Conservation (phyloP, 2,329 filamentous ascomycete species). For the Aspergillus sp. region DNA sequence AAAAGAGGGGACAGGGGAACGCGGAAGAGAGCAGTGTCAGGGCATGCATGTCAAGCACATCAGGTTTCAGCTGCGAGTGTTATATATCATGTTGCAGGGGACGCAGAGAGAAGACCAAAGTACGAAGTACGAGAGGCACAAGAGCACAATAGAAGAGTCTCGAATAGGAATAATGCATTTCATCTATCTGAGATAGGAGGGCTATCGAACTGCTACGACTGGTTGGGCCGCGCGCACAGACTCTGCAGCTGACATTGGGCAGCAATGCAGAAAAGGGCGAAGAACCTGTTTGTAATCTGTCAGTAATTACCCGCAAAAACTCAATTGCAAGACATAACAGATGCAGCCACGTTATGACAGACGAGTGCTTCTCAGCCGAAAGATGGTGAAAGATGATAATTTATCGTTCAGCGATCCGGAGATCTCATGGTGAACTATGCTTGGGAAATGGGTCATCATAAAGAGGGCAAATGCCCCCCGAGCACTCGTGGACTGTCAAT, state of each 20-base stretch:
- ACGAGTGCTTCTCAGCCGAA: conserved; percentile 22
- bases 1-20: too few relatives aligned
- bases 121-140: too few relatives aligned
- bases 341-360: background rate
- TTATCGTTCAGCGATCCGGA: conserved; percentile 35
- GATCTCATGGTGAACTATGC: conserved; percentile 40
- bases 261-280: conserved; percentile 19
- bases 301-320: conserved; percentile 9
- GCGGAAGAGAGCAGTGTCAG: too few relatives aligned
- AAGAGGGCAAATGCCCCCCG: conserved; percentile 1
- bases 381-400: conserved; percentile 25
- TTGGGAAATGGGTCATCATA: conserved; percentile 31
- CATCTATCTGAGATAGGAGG: too few relatives aligned
- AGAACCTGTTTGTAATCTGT: background rate
- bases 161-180: too few relatives aligned
- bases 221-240: background rate
- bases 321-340: conserved; percentile 1
- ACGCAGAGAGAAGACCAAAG: too few relatives aligned
- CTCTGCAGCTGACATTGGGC: conserved; percentile 24
- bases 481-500: background rate
- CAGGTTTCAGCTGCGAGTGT: too few relatives aligned
- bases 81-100: too few relatives aligned
- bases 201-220: background rate
- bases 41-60: too few relatives aligned
- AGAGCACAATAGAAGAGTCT: too few relatives aligned